Percentiles rank a stretch among this genome's conserved stretches.
Evolutionary conservation across 2,329 filamentous ascomycete species (phyloP).

Genomic region (Aspergillus aculeatinus): DNA sequence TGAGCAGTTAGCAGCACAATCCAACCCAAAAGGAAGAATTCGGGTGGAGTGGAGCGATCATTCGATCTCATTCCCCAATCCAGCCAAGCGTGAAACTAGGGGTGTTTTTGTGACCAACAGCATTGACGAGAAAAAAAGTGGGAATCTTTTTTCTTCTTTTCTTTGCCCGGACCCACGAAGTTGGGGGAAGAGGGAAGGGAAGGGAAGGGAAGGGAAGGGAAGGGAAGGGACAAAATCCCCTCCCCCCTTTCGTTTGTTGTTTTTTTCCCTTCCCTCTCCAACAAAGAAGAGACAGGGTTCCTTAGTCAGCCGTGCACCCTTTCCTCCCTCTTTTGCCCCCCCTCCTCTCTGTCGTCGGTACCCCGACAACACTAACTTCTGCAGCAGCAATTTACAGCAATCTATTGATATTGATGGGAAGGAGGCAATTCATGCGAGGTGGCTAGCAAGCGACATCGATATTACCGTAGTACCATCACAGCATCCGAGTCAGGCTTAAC

Average conservation of each 20-base stretch:
- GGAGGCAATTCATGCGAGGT: background rate
- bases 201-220: background rate
- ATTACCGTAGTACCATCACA: background rate
- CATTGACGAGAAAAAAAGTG: too few species aligned
- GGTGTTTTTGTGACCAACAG: background rate
- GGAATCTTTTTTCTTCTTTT: background rate
- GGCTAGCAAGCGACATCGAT: background rate
- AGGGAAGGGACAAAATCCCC: background rate
- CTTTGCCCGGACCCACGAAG: background rate
- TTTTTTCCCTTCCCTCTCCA: background rate
- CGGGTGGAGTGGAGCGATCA: constrained; percentile 13
- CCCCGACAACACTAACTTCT: background rate
- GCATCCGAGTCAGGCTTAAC: background rate
- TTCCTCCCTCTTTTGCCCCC: background rate
- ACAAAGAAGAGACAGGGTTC: background rate
- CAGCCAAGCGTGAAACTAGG: constrained; percentile 17
- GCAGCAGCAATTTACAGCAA: background rate
- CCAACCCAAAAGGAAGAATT: background rate
- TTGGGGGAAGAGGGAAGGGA: background rate
- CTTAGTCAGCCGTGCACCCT: background rate
- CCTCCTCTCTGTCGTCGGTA: too few species aligned
- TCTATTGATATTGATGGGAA: background rate
- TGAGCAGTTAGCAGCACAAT: background rate
- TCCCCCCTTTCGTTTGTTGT: background rate
- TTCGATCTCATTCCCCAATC: constrained; percentile 12